Base-by-base conservation (phyloP, 306 rosid species). In the Prunus mira region DNA sequence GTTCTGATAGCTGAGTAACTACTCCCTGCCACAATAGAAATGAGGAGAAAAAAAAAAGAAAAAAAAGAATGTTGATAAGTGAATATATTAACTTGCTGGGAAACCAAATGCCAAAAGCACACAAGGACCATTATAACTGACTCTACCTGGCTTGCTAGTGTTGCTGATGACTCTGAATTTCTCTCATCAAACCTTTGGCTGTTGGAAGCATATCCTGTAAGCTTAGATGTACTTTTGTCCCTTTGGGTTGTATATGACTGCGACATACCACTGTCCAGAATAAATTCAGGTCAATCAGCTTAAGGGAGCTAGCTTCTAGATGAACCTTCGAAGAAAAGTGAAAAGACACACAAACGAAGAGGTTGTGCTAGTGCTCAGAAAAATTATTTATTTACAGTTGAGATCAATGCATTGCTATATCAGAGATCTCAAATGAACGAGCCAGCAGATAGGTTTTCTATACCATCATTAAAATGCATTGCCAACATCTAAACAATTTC, bases 161-260 rank as follows among this genome's bases (percentile, higher is more conserved):
- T 68, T 57, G 91, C 63, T 2, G 80, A 60, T 62, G 91, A 84
- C 71, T 88, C 97, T 11, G 88, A 75, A 80, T 79, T 90, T 81
- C 90, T 87, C 67, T 88, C 92, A 52, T 85, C 88, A 84, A 86
- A 92, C 79, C 91, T 84, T 64, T 73, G 84, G 56, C 76, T 76
- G 43, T 82, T 85, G 75, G 85, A 41, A 79, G 74, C 72, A 83
- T 82, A 94, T 54, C 85, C 84, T 54, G 86, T 67, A 73, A 71
- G 84, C 80, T 88, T 89, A 65, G 90, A 82, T 46, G 83, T 50
- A 78, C 81, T 91, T 81, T 87, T 96, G 84, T 96, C 99, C 86
- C 97, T 76, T 57, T 91, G 97, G 65, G 71, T 86, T 61, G 99
- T 89, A 77, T 89, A 96, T 65, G 98, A 91, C 77, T 83, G 91